Evolutionary conservation across 345 rosid genomes (phyloP).

Genomic region (Moringa oleifera): DNA sequence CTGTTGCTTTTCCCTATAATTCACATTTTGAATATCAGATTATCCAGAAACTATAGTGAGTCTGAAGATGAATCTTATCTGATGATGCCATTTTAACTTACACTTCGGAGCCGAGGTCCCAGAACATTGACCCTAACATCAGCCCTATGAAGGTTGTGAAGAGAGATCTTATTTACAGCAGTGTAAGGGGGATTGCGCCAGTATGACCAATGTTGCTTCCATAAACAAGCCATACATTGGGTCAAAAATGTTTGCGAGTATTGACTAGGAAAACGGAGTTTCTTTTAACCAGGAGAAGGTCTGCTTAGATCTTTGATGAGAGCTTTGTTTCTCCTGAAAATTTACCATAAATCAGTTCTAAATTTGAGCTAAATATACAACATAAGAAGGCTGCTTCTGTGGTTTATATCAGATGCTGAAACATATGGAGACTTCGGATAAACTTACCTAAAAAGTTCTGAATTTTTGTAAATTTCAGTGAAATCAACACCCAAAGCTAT

Average conservation of each 20-base stretch:
- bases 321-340: slow-evolving; percentile 65
- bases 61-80: too few species aligned
- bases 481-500: slow-evolving; percentile 55
- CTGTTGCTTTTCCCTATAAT: slow-evolving; percentile 33
- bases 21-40: too few species aligned
- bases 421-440: too few species aligned
- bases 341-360: too few species aligned
- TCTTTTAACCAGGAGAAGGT: slow-evolving; percentile 53
- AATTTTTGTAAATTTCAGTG: slow-evolving; percentile 45
- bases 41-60: too few species aligned
- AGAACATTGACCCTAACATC: slow-evolving; percentile 64
- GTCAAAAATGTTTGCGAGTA: slow-evolving; percentile 49
- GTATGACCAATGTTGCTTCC: slow-evolving; percentile 72
- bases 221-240: slow-evolving; percentile 60
- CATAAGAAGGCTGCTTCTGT: too few species aligned
- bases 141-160: slow-evolving; percentile 47
- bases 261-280: slow-evolving; percentile 44
- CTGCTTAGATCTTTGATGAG: slow-evolving; percentile 45
- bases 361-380: too few species aligned
- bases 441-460: slow-evolving; percentile 56
- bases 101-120: slow-evolving; percentile 66
- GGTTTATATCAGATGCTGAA: too few species aligned
- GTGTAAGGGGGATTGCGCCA: slow-evolving; percentile 75
- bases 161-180: slow-evolving; percentile 57
- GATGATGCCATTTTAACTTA: slow-evolving; percentile 20